Base-by-base conservation (phyloP, 768 basidiomycete genomes). In the Thelephora aurantiotincta region DNA sequence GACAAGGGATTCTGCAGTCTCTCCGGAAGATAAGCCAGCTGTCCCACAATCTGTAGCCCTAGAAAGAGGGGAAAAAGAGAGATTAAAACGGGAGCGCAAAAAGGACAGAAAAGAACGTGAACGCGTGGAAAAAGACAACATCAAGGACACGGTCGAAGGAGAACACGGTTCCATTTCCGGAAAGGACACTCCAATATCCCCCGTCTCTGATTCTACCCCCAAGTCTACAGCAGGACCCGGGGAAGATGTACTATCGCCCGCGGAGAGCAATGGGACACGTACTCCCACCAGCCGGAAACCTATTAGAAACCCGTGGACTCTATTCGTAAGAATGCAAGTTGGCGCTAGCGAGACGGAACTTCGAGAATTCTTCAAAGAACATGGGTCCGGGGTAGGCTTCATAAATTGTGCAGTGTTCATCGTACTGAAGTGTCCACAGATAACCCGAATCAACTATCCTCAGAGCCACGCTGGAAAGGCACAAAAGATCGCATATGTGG, bases 301-400 rank as follows among this genome's bases (percentile, higher is more conserved):
- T 0, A 66, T 73, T 23, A 71, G 84, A 35, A 77, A 85, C 60
- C 86, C 88, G 5, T 88, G 81, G 80, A 92, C 89, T 6, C 72
- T 91, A 45, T 91, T 87, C 63, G 77, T 92, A 72, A 77, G 81
- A 52, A 70, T 82, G 65, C 63, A 67, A 3, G 54, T 67, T 6
- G 59, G 71, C 11, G 68, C 74, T 5, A 72, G 61, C 9, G 89
- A 92, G 53, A 53, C 62, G 0, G 85, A 89, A 43, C 58, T 92
- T 6, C 72, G 74, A 47, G 82, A 83, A 14, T 89, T 87, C 65
- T 92, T 84, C 58, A 76, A 72, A 7, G 83, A 81, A 7, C 77
- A 79, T 0, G 74, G 77, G 60, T 68, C 63, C 33, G 82, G 81
- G 47, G 83, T 87, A 56, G 53, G 80, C 68, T 35, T 38, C 44